phyloP scores from a whole-genome alignment of 23 red algal species.

The Chondrus crispus region DNA sequence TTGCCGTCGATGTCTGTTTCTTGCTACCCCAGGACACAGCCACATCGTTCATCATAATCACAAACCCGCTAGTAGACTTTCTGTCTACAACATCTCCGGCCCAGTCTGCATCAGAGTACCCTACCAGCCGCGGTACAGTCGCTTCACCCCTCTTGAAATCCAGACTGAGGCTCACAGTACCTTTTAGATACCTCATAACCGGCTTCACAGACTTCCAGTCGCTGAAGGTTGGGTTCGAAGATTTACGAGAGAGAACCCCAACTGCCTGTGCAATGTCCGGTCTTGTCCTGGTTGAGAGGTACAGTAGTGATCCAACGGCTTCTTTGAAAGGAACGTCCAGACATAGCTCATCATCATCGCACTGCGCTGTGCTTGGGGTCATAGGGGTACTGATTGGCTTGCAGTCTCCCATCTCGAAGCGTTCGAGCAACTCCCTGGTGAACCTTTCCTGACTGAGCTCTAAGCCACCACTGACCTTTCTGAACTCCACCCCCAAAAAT shows the following conservation, averaged over 20 bases:
- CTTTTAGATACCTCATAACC: slow-evolving; percentile 15
- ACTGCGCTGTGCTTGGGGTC: too few species aligned
- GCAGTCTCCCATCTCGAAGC: too few species aligned
- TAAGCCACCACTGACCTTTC: neutral
- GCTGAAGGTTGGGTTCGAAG: neutral
- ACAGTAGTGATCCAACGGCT: slow-evolving; percentile 32
- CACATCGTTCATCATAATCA: neutral
- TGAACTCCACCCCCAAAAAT: slow-evolving; percentile 5
- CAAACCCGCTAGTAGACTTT: slow-evolving; percentile 18
- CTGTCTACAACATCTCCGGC: slow-evolving; percentile 13
- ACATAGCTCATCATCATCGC: too few species aligned
- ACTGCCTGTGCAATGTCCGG: slow-evolving; percentile 20
- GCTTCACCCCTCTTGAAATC: neutral
- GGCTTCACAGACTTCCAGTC: slow-evolving; percentile 14
- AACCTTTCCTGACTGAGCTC: neutral
- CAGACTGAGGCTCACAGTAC: neutral
- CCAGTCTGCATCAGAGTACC: slow-evolving; percentile 25
- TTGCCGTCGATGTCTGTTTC: slow-evolving; percentile 11
- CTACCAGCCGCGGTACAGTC: neutral
- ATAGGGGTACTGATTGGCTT: too few species aligned
- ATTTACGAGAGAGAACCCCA: neutral
- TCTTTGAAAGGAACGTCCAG: slow-evolving; percentile 7
- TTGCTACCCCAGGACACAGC: neutral
- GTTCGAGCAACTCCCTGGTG: neutral
- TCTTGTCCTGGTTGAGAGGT: slow-evolving; percentile 1